Evolutionary conservation across 225 moss, liverwort and hornwort genomes (phyloP).

Genomic region (Bryoerythrophyllum caledonicum): DNA sequence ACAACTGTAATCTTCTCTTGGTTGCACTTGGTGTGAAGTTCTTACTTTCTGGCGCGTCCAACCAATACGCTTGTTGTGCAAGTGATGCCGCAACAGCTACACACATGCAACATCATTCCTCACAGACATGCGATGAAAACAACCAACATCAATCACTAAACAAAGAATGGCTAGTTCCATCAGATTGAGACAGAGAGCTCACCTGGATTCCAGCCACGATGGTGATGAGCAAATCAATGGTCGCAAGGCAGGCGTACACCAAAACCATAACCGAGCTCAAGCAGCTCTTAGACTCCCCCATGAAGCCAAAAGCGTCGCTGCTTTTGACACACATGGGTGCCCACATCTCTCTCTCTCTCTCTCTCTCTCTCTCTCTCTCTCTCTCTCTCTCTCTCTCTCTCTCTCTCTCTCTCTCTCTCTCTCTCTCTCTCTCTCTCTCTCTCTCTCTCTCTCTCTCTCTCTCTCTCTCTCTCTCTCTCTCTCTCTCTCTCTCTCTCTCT

Average conservation of each 20-base stretch:
- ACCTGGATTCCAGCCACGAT: constrained; percentile 43
- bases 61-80: constrained; percentile 33
- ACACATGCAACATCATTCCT: background rate
- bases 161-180: background rate
- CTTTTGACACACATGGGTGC: constrained; percentile 33
- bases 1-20: background rate
- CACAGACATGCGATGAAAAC: background rate
- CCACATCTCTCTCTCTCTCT: constrained; percentile 36
- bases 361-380: background rate
- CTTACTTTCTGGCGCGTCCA: constrained; percentile 47
- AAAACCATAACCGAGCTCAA: constrained; percentile 36
- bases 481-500: background rate
- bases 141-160: background rate
- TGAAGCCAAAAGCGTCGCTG: constrained; percentile 36
- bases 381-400: background rate
- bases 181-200: background rate
- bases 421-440: constrained; percentile 10
- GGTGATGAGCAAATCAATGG: constrained; percentile 41
- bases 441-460: background rate
- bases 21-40: background rate
- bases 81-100: constrained; percentile 39
- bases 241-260: constrained; percentile 42
- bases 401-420: constrained; percentile 8
- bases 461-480: constrained; percentile 10
- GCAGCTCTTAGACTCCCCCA: constrained; percentile 32